Evolutionary conservation across 2,329 filamentous ascomycete genomes (phyloP).

Genomic region (Endothia cerciana): DNA sequence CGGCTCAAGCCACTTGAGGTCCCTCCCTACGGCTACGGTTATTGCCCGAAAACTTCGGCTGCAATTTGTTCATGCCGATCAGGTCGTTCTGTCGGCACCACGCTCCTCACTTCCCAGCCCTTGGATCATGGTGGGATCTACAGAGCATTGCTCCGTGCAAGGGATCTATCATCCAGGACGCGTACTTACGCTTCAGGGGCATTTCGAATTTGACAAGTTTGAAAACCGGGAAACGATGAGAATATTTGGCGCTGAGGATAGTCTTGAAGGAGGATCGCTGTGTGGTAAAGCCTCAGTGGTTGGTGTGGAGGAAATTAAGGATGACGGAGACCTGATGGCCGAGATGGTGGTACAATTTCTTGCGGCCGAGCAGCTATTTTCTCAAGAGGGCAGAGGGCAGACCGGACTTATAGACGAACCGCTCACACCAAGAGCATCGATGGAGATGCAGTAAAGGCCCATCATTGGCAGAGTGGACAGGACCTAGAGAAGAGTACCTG

Average conservation of each 20-base stretch:
- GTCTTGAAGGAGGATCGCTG: background rate
- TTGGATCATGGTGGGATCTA: conserved; percentile 23
- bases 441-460: background rate
- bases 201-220: conserved; percentile 27
- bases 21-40: background rate
- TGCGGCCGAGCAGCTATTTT: background rate
- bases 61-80: conserved; percentile 23
- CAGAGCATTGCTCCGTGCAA: conserved; percentile 21
- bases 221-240: conserved; percentile 20
- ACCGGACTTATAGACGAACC: background rate
- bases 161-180: conserved; percentile 20
- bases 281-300: background rate
- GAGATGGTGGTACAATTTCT: conserved; percentile 22
- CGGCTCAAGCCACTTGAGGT: background rate
- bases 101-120: background rate
- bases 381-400: background rate
- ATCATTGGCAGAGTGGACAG: background rate
- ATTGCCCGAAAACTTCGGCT: conserved; percentile 12
- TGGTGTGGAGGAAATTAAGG: background rate
- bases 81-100: conserved; percentile 11
- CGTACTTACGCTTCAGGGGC: conserved; percentile 23
- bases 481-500: background rate
- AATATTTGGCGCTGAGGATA: conserved; percentile 23
- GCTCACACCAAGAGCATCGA: conserved; percentile 10
- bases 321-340: conserved; percentile 17